A percentile compares a stretch with the other conserved stretches of the same genome.
Evolutionary conservation across 106 monocot species (phyloP).

Genomic region (Dendrobium catenatum): DNA sequence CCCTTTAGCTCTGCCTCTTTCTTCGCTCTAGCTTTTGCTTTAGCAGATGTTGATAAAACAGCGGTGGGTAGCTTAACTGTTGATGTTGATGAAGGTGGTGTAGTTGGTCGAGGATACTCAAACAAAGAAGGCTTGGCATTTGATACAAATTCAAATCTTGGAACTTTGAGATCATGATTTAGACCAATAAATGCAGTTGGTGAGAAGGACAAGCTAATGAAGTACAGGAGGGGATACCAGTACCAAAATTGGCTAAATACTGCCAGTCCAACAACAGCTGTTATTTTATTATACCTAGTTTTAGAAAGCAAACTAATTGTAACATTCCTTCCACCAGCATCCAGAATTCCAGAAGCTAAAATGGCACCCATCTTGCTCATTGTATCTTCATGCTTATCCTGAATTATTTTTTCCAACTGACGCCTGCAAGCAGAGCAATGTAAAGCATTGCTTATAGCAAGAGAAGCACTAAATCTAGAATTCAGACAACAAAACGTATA

Average conservation of each 20-base stretch:
- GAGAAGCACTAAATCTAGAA: neutral
- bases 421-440: slow-evolving; percentile 36
- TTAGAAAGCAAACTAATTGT: slow-evolving; percentile 88
- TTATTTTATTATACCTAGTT: slow-evolving; percentile 82
- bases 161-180: slow-evolving; percentile 93
- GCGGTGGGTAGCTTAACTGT: slow-evolving; percentile 80
- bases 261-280: slow-evolving; percentile 91
- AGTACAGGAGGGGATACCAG: slow-evolving; percentile 97
- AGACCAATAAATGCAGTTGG: slow-evolving; percentile 94
- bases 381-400: slow-evolving; percentile 96
- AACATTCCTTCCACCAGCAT: slow-evolving; percentile 97
- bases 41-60: slow-evolving; percentile 84
- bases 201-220: slow-evolving; percentile 90
- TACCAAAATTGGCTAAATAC: slow-evolving; percentile 99
- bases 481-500: slow-evolving; percentile 15
- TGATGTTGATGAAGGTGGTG: slow-evolving; percentile 63
- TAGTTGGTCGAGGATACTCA: slow-evolving; percentile 77
- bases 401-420: slow-evolving; percentile 93
- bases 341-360: slow-evolving; percentile 94
- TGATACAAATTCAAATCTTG: slow-evolving; percentile 91
- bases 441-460: neutral
- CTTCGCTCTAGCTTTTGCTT: slow-evolving; percentile 84
- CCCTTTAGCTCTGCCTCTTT: slow-evolving; percentile 86
- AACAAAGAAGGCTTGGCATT: slow-evolving; percentile 92
- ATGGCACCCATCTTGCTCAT: slow-evolving; percentile 99